Evolutionary conservation across 352 stramenopile species (phyloP), one percentile per base, ranked within the genome.

Genomic region (Detonula confervacea): DNA sequence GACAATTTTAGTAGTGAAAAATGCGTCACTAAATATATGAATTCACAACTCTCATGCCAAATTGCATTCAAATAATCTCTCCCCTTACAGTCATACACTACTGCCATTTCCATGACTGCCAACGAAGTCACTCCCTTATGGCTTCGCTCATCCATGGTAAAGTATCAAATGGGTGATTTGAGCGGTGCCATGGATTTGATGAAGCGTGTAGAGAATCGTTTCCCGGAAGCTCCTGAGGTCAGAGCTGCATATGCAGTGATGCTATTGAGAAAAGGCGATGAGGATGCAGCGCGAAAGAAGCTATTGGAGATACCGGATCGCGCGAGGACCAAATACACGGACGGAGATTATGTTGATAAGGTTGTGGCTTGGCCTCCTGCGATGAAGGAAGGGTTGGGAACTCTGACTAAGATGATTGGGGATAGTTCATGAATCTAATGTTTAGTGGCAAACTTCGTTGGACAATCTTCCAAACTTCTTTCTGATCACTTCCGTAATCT

Each of bases 51-150:
- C 30, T 37, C 30, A 37, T 37, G 30, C 3, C 30, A 3, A 37
- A 37, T 37, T 37, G n/a, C n/a, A n/a, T n/a, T n/a, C n/a, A n/a
- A n/a, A n/a, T n/a, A n/a, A n/a, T n/a, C n/a, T n/a, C n/a, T 37
- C 30, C 8, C 30, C 8, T 3, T 8, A 37, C 3, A 37, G 42
- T 86, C 87, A 42, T 93, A 93, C 60, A 77, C 57, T 0, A 69
- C 86, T 49, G 84, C 88, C 33, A 93, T 93, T 47, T 87, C 75
- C 11, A 93, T 93, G 88, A 92, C 88, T 8, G 77, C 86, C 11
- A 92, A 92, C 77, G 86, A 91, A 74, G 88, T 93, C 8, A 90
- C 73, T 71, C 88, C 88, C 1, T 92, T 91, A 57, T 93, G 88
- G 88, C 63, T 93, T 18, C 74, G 88, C 49, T 85, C 84, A 2